phyloP scores from a whole-genome alignment of 1,284 basidiomycete species.

The Apiotrichum mycotoxinovorans region DNA sequence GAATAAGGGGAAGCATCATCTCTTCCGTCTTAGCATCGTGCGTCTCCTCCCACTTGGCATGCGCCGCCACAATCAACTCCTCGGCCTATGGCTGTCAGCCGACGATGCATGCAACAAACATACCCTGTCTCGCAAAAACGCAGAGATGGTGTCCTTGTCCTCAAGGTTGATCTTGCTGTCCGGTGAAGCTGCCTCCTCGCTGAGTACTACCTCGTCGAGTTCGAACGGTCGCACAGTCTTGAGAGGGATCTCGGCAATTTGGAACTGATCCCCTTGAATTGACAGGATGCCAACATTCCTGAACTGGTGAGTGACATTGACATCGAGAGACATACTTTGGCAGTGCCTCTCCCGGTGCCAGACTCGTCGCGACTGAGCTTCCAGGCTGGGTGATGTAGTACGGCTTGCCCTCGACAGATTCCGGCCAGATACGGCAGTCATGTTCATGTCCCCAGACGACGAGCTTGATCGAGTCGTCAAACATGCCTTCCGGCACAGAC shows the following conservation, averaged over 20 bases:
- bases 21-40: constrained; percentile 58
- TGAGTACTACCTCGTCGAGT: constrained; percentile 75
- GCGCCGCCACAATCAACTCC: constrained; percentile 71
- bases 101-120: constrained; percentile 25
- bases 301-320: background rate
- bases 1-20: constrained; percentile 80
- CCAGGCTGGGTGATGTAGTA: constrained; percentile 95
- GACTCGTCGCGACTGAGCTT: constrained; percentile 87
- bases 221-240: constrained; percentile 93
- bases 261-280: constrained; percentile 80
- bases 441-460: constrained; percentile 99
- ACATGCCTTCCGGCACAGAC: constrained; percentile 91
- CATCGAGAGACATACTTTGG: constrained; percentile 63
- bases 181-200: constrained; percentile 69
- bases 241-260: constrained; percentile 77
- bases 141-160: constrained; percentile 74
- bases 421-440: constrained; percentile 87
- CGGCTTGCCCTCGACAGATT: constrained; percentile 81
- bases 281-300: constrained; percentile 85
- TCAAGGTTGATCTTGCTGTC: constrained; percentile 63
- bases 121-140: constrained; percentile 70
- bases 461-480: constrained; percentile 89
- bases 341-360: constrained; percentile 83
- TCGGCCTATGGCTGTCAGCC: constrained; percentile 60
- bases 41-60: constrained; percentile 71